phyloP scores from a whole-genome alignment of 129 eudicot genomes.

The Gnaphalium uliginosum region DNA sequence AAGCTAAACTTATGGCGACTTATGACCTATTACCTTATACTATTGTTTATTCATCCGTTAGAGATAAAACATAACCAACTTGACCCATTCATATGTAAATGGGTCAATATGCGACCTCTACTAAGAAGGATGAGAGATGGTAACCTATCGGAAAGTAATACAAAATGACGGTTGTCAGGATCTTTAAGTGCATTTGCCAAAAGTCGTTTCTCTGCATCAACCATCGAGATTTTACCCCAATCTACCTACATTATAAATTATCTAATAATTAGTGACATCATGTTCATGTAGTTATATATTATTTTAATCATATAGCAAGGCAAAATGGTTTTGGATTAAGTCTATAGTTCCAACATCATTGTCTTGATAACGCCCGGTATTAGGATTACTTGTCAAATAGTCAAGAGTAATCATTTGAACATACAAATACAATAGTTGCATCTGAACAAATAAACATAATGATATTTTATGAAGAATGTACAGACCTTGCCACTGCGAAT shows the following conservation, averaged over 20 bases:
- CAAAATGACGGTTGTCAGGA: slow-evolving; percentile 81
- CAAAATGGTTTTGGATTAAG: background rate
- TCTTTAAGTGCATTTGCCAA: slow-evolving; percentile 78
- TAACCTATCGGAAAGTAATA: slow-evolving; percentile 91
- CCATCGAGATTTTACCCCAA: slow-evolving; percentile 90
- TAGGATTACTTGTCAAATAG: background rate
- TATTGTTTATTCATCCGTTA: background rate
- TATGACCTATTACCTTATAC: background rate
- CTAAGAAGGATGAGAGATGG: background rate
- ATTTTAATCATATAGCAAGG: background rate
- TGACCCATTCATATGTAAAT: background rate
- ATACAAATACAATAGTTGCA: background rate
- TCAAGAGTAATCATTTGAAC: background rate
- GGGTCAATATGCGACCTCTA: background rate
- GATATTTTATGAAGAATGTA: background rate
- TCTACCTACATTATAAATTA: slow-evolving; percentile 50
- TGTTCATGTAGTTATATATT: background rate
- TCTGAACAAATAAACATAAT: background rate
- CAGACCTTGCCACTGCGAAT: slow-evolving; percentile 77
- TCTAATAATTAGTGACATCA: background rate
- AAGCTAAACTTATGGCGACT: background rate
- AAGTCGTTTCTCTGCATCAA: slow-evolving; percentile 88
- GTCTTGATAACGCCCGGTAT: background rate
- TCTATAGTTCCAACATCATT: background rate
- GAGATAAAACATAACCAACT: background rate